These are phyloP conservation scores for Priceomyces haplophilus DNA, from an alignment of 805 yeast species.

Conservation along the genomic window DNA sequence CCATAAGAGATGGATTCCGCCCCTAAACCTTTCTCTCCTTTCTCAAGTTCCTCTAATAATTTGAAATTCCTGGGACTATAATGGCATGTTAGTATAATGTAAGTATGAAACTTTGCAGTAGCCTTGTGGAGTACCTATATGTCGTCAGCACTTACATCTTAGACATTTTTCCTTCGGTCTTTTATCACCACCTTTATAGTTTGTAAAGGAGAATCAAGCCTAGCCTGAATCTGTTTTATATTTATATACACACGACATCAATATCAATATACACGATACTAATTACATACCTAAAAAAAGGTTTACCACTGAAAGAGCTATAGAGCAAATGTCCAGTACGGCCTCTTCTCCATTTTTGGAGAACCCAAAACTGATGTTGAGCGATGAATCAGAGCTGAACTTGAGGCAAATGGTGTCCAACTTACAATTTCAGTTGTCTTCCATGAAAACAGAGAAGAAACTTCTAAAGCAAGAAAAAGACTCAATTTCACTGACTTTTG, in stretches of 20 bases:
- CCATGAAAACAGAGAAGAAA: slow-evolving; percentile 32
- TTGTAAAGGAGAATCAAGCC: background rate
- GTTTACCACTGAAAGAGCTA: background rate
- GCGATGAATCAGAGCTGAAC: slow-evolving; percentile 15
- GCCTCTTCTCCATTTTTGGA: slow-evolving; percentile 29
- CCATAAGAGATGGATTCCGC: slow-evolving; percentile 98
- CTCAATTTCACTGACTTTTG: slow-evolving; percentile 21
- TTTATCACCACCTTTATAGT: too few relatives aligned
- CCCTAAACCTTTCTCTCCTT: slow-evolving; percentile 96
- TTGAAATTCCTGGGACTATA: slow-evolving; percentile 88
- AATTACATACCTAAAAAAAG: background rate
- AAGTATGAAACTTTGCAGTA: slow-evolving; percentile 8
- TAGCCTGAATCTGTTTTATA: background rate
- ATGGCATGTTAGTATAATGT: slow-evolving; percentile 12
- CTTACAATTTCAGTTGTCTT: slow-evolving; percentile 31
- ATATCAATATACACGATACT: background rate
- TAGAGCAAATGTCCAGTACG: slow-evolving; percentile 9
- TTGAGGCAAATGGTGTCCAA: slow-evolving; percentile 20
- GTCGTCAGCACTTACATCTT: slow-evolving; percentile 40
- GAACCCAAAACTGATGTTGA: slow-evolving; percentile 13
- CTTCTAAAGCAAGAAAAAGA: slow-evolving; percentile 28
- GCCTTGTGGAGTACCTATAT: background rate
- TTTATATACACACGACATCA: slow-evolving; percentile 7
- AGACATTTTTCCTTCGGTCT: slow-evolving; percentile 31
- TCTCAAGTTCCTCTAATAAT: slow-evolving; percentile 91